Conservation (phyloP, 2,329 filamentous ascomycete species). For the Rhynchosporium secalis region DNA sequence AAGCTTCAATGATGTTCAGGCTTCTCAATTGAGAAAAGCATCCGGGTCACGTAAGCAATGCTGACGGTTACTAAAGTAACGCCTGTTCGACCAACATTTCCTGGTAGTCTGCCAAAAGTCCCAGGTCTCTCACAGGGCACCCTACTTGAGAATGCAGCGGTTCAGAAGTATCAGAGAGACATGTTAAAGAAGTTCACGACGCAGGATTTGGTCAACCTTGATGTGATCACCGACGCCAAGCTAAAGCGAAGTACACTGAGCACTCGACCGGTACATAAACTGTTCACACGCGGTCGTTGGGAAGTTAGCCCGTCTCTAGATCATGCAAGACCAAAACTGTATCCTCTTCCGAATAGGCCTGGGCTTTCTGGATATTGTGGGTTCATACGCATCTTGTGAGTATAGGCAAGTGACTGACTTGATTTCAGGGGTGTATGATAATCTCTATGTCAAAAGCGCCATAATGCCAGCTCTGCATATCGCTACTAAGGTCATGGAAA, state of each 20-base stretch:
- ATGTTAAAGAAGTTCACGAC: background rate
- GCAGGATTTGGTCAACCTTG: background rate
- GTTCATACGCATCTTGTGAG: background rate
- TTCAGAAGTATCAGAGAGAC: background rate
- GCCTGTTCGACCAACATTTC: background rate
- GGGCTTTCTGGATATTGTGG: background rate
- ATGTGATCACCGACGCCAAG: background rate
- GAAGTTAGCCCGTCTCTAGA: background rate
- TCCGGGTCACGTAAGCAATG: background rate
- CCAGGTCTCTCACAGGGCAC: background rate
- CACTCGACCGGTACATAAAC: background rate
- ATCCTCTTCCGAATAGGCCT: background rate
- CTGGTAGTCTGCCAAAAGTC: background rate
- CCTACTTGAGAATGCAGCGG: background rate
- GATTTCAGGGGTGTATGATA: background rate
- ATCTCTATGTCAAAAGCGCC: background rate
- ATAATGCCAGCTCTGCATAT: background rate
- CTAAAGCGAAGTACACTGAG: slow-evolving; percentile 2
- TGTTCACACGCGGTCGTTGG: background rate
- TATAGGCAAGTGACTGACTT: background rate
- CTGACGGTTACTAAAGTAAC: background rate
- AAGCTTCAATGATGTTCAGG: background rate
- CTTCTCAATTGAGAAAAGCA: background rate
- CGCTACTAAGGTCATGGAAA: background rate
- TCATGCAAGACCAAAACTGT: background rate